Evolutionary conservation across 192 early-diverging fungal genomes (phyloP), one percentile per base, ranked within the genome.

Genomic region (Geranomyces michiganensis): DNA sequence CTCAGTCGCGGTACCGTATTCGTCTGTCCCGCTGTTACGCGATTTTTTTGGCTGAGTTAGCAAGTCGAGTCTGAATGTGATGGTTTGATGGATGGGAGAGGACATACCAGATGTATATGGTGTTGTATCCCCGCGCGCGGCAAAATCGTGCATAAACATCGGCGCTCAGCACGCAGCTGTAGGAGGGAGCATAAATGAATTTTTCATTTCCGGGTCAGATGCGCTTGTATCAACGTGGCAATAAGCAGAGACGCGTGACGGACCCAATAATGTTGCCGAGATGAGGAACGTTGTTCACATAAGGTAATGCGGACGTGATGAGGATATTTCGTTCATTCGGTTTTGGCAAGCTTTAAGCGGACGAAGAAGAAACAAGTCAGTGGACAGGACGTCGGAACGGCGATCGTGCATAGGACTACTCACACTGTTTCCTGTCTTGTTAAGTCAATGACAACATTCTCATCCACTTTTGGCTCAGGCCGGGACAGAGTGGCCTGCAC

Each of bases 231-330:
- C 21, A 55, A 15, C 4, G 26, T 24, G 51, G 19, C 6, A 14
- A 2, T 15, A 62, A 98, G 87, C 3, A 7, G 5, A 10, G 36
- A 41, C 36, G 36, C 10, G 10, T 41, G 5, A 93, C 93, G 58
- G 93, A 96, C n/a, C 97, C 97, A 75, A 99, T 94, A 78, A 99
- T 92, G 85, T 99, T 99, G 67, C 97, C 97, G 74, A 99, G 86
- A 72, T 99, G 97, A 44, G 97, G 97, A 53, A 98, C 89, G 76
- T 99, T 99, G 89, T 99, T 99, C 46, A 96, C 94, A 73, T 98
- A 99, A 15, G 97, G 96, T 65, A 99, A 84, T 8, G 97, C 97
- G 44, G 90, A 92, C 10, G 97, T 99, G 72, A 99, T 91, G 73
- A 99, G 82, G 32, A 99, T 80, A 81, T 99, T 99, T 62, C 89